These are phyloP conservation scores for Aspergillus sergii DNA, from an alignment of 2,329 filamentous ascomycete species.

Conservation along the genomic window DNA sequence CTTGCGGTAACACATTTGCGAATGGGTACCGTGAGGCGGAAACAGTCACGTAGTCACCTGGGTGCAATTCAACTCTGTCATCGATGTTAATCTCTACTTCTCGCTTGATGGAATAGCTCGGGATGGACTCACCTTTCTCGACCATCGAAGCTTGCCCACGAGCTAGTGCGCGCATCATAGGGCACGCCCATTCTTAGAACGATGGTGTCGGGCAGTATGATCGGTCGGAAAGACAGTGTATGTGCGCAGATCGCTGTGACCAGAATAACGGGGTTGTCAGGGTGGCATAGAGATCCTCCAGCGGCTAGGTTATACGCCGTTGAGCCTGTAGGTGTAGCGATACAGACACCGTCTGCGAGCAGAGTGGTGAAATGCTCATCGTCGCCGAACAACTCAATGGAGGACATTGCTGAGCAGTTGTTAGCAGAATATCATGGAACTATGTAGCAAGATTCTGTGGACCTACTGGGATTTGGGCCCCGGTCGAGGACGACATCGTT, in stretches of 20 bases:
- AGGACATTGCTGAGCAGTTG: slow-evolving; percentile 73
- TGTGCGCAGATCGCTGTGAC: slow-evolving; percentile 94
- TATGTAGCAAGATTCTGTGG: not conserved
- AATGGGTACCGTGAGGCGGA: slow-evolving; percentile 55
- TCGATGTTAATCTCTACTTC: slow-evolving; percentile 14
- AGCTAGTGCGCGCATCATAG: slow-evolving; percentile 83
- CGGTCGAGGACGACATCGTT: slow-evolving; percentile 97
- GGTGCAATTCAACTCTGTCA: slow-evolving; percentile 48
- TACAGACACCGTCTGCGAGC: slow-evolving; percentile 88
- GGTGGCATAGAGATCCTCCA: slow-evolving; percentile 92
- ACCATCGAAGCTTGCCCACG: slow-evolving; percentile 98
- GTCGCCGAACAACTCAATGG: slow-evolving; percentile 89
- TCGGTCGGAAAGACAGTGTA: slow-evolving; percentile 92
- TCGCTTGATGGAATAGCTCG: not conserved
- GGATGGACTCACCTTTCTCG: slow-evolving; percentile 65
- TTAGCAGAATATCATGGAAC: slow-evolving; percentile 1
- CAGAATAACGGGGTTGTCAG: slow-evolving; percentile 94
- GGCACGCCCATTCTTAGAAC: slow-evolving; percentile 92
- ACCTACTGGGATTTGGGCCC: slow-evolving; percentile 85
- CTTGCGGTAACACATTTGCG: slow-evolving; percentile 51
- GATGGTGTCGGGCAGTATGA: slow-evolving; percentile 94
- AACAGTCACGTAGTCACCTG: slow-evolving; percentile 57
- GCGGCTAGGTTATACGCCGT: slow-evolving; percentile 96
- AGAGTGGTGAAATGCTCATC: slow-evolving; percentile 95
- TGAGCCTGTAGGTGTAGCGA: slow-evolving; percentile 90